phyloP scores from a whole-genome alignment of 352 stramenopile species.

The Lagenidium sp. region DNA sequence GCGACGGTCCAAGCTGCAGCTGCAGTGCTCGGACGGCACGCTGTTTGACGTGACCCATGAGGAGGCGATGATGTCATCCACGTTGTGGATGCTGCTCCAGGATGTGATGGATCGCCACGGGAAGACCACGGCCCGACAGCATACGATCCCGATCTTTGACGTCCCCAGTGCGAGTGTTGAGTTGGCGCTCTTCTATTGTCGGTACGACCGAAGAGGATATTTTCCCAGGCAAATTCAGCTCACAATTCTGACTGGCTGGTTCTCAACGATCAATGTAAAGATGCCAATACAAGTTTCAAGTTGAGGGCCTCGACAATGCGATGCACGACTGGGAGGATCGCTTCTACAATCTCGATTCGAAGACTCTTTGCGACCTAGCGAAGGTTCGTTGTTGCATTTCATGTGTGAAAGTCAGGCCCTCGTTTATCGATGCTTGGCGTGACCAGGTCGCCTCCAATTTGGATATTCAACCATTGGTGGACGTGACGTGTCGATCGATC shows the following conservation, averaged over 20 bases:
- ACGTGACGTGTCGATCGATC: slow-evolving; percentile 74
- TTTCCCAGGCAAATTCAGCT: no score
- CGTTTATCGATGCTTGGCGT: no score
- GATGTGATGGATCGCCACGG: slow-evolving; percentile 39
- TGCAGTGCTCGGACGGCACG: slow-evolving; percentile 60
- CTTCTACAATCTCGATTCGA: slow-evolving; percentile 66
- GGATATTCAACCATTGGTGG: slow-evolving; percentile 74
- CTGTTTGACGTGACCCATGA: slow-evolving; percentile 73
- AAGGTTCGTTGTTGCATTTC: slow-evolving; percentile 33
- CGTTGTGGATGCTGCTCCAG: slow-evolving; percentile 73
- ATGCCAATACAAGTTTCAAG: slow-evolving; percentile 70
- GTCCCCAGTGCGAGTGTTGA: slow-evolving; percentile 63
- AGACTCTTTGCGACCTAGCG: slow-evolving; percentile 67
- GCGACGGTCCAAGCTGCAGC: slow-evolving; percentile 51
- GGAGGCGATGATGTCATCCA: slow-evolving; percentile 83
- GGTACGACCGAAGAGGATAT: no score
- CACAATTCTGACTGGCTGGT: no score
- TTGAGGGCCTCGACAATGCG: slow-evolving; percentile 42
- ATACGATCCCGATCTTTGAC: slow-evolving; percentile 69
- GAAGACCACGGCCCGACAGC: slow-evolving; percentile 46
- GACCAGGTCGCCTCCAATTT: slow-evolving; percentile 63
- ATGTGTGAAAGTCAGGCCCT: no score
- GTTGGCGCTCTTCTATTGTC: slow-evolving; percentile 64
- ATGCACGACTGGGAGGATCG: slow-evolving; percentile 58
- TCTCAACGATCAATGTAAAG: no score